These are phyloP conservation scores for Hymenochaete sp. DNA, from an alignment of 1,284 basidiomycete species.

Conservation along the genomic window DNA sequence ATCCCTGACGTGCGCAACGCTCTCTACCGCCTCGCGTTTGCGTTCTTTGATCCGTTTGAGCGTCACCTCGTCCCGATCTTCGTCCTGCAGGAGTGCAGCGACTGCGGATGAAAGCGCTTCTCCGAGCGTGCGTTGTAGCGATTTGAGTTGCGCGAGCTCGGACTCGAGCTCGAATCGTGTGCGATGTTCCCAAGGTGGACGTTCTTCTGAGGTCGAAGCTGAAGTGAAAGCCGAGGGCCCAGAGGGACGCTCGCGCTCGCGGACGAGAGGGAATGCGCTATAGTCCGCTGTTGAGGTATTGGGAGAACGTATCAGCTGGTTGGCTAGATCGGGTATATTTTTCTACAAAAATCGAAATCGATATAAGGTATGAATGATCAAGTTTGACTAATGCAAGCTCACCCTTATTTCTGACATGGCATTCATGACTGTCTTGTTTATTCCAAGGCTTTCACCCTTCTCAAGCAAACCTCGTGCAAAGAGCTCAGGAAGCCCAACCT, in stretches of 20 bases:
- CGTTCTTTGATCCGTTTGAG: conserved; percentile 32
- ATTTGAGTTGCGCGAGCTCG: conserved; percentile 44
- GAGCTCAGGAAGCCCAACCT: conserved; percentile 54
- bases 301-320: conserved; percentile 51
- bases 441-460: conserved; percentile 67
- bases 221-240: no score
- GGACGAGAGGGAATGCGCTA: conserved; percentile 51
- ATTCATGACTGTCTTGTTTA: conserved; percentile 71
- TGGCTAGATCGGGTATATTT: conserved; percentile 73
- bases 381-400: conserved; percentile 19
- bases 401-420: conserved; percentile 69
- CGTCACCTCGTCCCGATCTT: conserved; percentile 32
- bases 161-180: conserved; percentile 58
- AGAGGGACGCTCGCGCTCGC: conserved; percentile 47
- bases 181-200: conserved; percentile 56
- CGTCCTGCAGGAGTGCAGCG: conserved; percentile 54
- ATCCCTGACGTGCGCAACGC: conserved; percentile 65
- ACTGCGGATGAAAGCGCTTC: conserved; percentile 64
- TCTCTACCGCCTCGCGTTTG: conserved; percentile 62
- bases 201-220: no score
- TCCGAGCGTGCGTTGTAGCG: conserved; percentile 52
- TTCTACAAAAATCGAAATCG: conserved; percentile 36
- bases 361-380: not conserved
- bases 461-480: conserved; percentile 66
- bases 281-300: conserved; percentile 34